These are phyloP conservation scores for Spathaspora girioi DNA, from an alignment of 805 yeast genomes.

Conservation along the genomic window DNA sequence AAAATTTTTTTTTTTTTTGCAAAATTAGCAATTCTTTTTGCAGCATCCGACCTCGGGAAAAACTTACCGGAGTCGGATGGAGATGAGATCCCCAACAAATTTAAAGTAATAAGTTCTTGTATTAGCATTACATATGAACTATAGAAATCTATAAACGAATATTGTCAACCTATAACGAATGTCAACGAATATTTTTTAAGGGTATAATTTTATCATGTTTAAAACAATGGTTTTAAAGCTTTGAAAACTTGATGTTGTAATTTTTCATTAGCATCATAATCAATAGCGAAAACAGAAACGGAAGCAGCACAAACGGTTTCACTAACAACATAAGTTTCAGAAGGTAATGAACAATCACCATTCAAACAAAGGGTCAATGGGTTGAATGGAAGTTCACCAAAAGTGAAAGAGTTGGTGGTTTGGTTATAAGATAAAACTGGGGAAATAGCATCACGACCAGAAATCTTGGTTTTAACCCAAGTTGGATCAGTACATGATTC, in stretches of 20 bases:
- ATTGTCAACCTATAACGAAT: no score
- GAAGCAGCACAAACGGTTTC: conserved; percentile 39
- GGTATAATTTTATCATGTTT: no score
- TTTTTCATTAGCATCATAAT: conserved; percentile 35
- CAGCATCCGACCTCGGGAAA: no score
- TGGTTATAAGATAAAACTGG: conserved; percentile 35
- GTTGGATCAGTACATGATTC: conserved; percentile 43
- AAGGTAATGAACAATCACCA: conserved; percentile 45
- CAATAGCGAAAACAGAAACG: conserved; percentile 46
- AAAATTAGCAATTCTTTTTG: no score
- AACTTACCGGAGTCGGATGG: no score
- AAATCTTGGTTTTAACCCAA: conserved; percentile 42
- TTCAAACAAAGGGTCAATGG: conserved; percentile 26
- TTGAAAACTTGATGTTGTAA: neutral
- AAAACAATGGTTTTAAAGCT: neutral
- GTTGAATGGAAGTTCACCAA: conserved; percentile 10
- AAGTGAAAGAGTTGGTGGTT: conserved; percentile 30
- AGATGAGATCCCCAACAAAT: no score
- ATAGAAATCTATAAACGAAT: no score
- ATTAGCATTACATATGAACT: no score
- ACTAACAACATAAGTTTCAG: conserved; percentile 31
- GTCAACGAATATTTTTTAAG: no score
- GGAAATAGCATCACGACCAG: conserved; percentile 35
- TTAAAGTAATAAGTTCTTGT: no score
- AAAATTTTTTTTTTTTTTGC: no score